These are phyloP conservation scores for Verticillium isaacii DNA, from an alignment of 2,329 filamentous ascomycete species.

Conservation along the genomic window DNA sequence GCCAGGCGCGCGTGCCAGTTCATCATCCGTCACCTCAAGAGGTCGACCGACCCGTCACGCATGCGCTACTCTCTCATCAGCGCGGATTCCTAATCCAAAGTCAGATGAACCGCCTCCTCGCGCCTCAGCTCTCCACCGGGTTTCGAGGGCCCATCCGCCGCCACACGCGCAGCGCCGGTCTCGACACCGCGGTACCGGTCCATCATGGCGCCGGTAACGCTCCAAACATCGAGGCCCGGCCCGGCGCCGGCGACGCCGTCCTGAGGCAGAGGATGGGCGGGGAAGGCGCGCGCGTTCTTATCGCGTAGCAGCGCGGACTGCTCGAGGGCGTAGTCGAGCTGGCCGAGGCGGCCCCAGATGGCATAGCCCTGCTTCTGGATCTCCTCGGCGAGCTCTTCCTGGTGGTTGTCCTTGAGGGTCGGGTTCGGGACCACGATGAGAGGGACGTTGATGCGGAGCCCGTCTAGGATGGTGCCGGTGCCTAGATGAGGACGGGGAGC, in stretches of 20 bases:
- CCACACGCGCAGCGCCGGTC: not conserved
- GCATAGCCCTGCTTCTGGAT: constrained; percentile 72
- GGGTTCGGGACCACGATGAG: constrained; percentile 90
- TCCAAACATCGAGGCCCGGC: constrained; percentile 8
- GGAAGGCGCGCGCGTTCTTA: constrained; percentile 9
- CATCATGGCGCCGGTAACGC: constrained; percentile 10
- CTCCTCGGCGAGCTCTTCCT: constrained; percentile 77
- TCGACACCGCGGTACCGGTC: constrained; percentile 1
- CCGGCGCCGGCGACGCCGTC: not conserved
- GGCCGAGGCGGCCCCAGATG: constrained; percentile 30
- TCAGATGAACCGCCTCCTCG: constrained; percentile 32
- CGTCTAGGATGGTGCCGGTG: constrained; percentile 84
- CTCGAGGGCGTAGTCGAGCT: constrained; percentile 11
- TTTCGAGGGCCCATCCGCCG: not conserved
- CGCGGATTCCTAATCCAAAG: constrained; percentile 27
- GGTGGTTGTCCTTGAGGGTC: constrained; percentile 81
- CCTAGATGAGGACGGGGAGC: constrained; percentile 43
- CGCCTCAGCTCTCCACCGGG: constrained; percentile 19
- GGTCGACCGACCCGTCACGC: not conserved
- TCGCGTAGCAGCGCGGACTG: constrained; percentile 8
- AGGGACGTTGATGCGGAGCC: constrained; percentile 66
- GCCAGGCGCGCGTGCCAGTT: not conserved
- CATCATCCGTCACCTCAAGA: not conserved
- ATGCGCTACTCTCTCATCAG: not conserved
- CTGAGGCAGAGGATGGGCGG: constrained; percentile 4